Evolutionary conservation across 2,329 filamentous ascomycete genomes (phyloP), one percentile per base, ranked within the genome.

Genomic region (Penicillium sp.): DNA sequence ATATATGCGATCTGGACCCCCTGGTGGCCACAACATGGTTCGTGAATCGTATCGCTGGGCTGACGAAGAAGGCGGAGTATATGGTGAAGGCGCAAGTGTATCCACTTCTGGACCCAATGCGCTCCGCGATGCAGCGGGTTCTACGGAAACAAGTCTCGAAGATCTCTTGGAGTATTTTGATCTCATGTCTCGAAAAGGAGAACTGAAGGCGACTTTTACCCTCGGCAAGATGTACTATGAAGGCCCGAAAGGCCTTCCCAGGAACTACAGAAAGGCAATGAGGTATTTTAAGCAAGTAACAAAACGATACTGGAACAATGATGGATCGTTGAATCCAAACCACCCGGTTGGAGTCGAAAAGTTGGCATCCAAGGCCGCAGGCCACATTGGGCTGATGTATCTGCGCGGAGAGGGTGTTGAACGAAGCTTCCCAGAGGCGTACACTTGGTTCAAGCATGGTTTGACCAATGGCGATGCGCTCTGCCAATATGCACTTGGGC

Each of bases 161-260:
- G 94, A 99, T 76, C 91, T 98, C 17, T 88, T 99, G 62, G 95
- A 99, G 74, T 99, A 97, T 70, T 83, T 97, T 67, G 92, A 97
- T 70, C 84, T 97, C 47, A 90, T 96, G 84, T 92, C 92, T 6
- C 88, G 93, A 63, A 96, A 96, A 74, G 93, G 93, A 11, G 92
- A 97, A 71, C 86, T 92, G 60, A 93, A 91, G 73, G 92, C 93
- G 0, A 94, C 92, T 0, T 93, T 93, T 71, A 93, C 91, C 64
- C 82, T 97, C 0, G 93, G 91, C 3, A 88, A 92, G 66, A 86
- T 96, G 64, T 91, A 96, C 74, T 97, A 97, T 71, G 93, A 97
- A 61, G 93, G 93, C 0, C 88, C 92, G 60, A 85, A 91, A 59
- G 88, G 88, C 0, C 82, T 96, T 47, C 88, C 90, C 56, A 85